These are phyloP conservation scores for Rubia tinctorum DNA, from an alignment of 305 asterid genomes.

Conservation along the genomic window DNA sequence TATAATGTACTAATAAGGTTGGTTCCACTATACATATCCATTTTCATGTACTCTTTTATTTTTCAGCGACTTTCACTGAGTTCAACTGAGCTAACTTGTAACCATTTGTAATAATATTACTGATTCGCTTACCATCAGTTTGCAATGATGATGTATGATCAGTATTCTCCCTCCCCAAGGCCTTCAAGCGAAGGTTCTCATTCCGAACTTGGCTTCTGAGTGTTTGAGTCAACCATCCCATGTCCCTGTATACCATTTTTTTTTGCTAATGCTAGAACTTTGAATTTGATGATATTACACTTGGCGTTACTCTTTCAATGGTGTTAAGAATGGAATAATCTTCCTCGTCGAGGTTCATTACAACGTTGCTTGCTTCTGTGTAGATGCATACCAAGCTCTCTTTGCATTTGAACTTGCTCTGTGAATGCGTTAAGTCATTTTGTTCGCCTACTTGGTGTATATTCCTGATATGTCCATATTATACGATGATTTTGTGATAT, in stretches of 20 bases:
- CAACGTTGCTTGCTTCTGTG: neutral
- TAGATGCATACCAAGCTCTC: neutral
- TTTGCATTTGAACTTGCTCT: neutral
- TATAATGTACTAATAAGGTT: neutral
- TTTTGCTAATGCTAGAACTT: neutral
- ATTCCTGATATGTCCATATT: too few species aligned
- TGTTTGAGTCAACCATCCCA: conserved; percentile 3
- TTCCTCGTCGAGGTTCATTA: neutral
- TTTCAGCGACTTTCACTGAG: too few species aligned
- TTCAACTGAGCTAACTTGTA: too few species aligned
- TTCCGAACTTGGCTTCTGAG: conserved; percentile 24
- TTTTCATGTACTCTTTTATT: too few species aligned
- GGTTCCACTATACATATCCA: too few species aligned
- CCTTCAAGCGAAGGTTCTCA: conserved; percentile 32
- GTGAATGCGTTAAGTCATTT: neutral
- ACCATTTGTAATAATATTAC: too few species aligned
- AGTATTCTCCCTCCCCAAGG: conserved; percentile 27
- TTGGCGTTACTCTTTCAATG: neutral
- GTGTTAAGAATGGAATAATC: neutral
- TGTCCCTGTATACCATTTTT: neutral
- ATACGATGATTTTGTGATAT: too few species aligned
- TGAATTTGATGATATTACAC: neutral
- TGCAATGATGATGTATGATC: conserved; percentile 58
- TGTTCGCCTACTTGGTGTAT: too few species aligned
- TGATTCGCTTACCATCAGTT: conserved; percentile 8